Percentiles rank a stretch among this genome's conserved stretches.
These are phyloP conservation scores for Inga laurina DNA, from an alignment of 306 rosid genomes.

Conservation along the genomic window DNA sequence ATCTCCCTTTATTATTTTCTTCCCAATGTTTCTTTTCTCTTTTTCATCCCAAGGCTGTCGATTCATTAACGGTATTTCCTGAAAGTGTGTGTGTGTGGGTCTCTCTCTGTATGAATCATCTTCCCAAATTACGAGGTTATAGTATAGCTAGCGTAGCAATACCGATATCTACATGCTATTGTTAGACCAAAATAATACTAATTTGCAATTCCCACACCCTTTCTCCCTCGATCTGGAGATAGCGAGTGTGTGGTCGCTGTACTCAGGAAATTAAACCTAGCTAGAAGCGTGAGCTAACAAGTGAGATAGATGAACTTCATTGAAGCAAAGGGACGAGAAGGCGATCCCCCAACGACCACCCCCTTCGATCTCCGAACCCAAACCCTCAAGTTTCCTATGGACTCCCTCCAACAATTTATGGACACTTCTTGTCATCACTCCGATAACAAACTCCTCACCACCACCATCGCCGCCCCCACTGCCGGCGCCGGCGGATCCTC, in stretches of 20 bases:
- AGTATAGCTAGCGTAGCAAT: slow-evolving; percentile 2
- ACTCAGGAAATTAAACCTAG: slow-evolving; percentile 44
- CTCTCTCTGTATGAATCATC: not conserved
- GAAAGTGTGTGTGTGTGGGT: not conserved
- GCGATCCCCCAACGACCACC: not conserved
- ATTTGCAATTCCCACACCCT: slow-evolving; percentile 21
- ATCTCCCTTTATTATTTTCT: slow-evolving; percentile 33
- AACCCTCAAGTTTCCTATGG: slow-evolving; percentile 45
- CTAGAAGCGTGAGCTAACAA: not conserved
- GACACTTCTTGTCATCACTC: slow-evolving; percentile 47
- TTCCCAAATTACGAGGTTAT: slow-evolving; percentile 37
- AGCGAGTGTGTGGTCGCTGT: slow-evolving; percentile 25
- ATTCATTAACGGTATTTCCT: slow-evolving; percentile 46
- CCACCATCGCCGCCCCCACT: not conserved
- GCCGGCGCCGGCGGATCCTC: slow-evolving; percentile 46
- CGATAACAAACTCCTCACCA: slow-evolving; percentile 16
- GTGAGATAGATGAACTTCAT: slow-evolving; percentile 6
- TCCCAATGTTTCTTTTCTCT: slow-evolving; percentile 32
- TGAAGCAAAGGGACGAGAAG: slow-evolving; percentile 22
- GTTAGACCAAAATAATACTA: not conserved
- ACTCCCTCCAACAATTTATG: slow-evolving; percentile 73
- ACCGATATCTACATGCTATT: not conserved
- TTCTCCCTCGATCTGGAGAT: slow-evolving; percentile 27
- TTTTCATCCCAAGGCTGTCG: slow-evolving; percentile 35
- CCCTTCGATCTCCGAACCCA: slow-evolving; percentile 37